These are phyloP conservation scores for Trichoderma erinaceum DNA, from an alignment of 495 filamentous ascomycete genomes.

Conservation along the genomic window DNA sequence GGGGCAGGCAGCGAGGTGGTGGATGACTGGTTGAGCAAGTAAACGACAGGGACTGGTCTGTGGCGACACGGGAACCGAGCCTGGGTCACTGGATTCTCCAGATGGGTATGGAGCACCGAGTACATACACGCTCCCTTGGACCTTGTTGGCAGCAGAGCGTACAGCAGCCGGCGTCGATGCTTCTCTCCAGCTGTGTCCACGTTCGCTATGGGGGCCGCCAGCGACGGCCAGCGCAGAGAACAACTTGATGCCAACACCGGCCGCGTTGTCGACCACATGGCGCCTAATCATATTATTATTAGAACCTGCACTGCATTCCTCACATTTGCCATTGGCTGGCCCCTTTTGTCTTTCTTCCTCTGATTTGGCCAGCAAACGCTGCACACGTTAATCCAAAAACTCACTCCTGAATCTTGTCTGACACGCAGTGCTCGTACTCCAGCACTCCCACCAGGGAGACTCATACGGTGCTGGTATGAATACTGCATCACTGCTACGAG, in stretches of 20 bases:
- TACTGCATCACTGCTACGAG: background rate
- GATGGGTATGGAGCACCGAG: background rate
- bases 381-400: background rate
- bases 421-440: background rate
- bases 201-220: background rate
- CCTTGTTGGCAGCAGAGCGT: background rate
- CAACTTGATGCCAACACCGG: slow-evolving; percentile 6
- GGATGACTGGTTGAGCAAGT: background rate
- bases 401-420: slow-evolving; percentile 8
- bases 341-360: background rate
- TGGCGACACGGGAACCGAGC: background rate
- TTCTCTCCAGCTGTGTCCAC: background rate
- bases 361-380: slow-evolving; percentile 6
- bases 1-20: background rate
- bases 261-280: slow-evolving; percentile 10
- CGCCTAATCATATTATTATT: slow-evolving; percentile 9
- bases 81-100: background rate
- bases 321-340: background rate
- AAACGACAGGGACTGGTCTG: background rate
- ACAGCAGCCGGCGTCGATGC: background rate
- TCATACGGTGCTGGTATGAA: slow-evolving; percentile 1
- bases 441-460: background rate
- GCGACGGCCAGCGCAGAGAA: slow-evolving; percentile 7
- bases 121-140: background rate
- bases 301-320: slow-evolving; percentile 7